Conservation (phyloP, 257 asterid genomes). For the Lavandula angustifolia region DNA sequence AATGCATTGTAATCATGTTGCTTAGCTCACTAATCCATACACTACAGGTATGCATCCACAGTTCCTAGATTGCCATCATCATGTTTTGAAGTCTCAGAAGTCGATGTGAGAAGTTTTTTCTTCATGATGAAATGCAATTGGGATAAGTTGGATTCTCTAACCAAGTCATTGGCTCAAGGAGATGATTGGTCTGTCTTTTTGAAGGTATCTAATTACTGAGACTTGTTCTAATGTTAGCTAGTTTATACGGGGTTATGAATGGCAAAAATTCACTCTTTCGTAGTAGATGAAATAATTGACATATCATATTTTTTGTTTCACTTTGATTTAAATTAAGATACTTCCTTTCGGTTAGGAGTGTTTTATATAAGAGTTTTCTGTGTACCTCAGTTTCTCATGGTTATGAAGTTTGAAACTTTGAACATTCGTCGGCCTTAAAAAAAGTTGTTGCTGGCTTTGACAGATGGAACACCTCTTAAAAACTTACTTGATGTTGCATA, state of each 20-base stretch:
- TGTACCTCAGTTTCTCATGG: background rate
- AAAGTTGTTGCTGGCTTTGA: background rate
- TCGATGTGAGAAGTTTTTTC: conserved; percentile 53
- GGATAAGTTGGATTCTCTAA: conserved; percentile 56
- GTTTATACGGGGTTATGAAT: background rate
- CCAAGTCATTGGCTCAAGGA: conserved; percentile 69
- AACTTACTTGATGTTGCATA: background rate
- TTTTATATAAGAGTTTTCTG: background rate
- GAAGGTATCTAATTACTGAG: conserved; percentile 47
- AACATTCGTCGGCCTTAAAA: background rate
- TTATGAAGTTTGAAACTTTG: conserved; percentile 22
- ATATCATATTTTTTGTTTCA: background rate
- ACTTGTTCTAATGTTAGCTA: conserved; percentile 9
- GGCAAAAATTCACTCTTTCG: too few species aligned
- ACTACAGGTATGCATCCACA: conserved; percentile 54
- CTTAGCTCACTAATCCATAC: conserved; percentile 1
- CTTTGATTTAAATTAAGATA: background rate
- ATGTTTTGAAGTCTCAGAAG: conserved; percentile 81
- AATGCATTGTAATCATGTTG: too few species aligned
- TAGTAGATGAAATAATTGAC: conserved; percentile 1
- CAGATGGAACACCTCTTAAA: background rate
- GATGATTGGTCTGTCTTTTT: conserved; percentile 80
- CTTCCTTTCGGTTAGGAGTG: background rate
- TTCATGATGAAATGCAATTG: conserved; percentile 51
- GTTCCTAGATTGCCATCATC: conserved; percentile 67